Percentiles rank a stretch among this genome's conserved stretches.
Evolutionary conservation across 2,329 filamentous ascomycete species (phyloP).

Genomic region (Penicillium sp.): DNA sequence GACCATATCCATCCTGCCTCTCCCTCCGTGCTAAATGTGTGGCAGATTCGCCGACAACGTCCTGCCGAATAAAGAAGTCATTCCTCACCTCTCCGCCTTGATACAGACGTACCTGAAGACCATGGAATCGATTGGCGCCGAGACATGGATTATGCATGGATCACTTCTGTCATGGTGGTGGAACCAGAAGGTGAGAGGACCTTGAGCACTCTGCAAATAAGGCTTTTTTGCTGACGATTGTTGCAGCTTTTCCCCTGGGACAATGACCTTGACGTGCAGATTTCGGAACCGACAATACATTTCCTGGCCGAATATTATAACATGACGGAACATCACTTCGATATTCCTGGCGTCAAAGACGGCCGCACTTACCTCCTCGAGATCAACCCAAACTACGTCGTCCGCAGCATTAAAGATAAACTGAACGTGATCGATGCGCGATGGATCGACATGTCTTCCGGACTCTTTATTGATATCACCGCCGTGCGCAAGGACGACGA

Average conservation of each 20-base stretch:
- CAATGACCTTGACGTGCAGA: conserved; percentile 57
- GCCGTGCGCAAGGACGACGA: conserved; percentile 49
- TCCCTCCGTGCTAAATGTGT: conserved; percentile 12
- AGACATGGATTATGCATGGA: conserved; percentile 63
- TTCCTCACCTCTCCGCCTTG: conserved; percentile 48
- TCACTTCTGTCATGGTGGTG: conserved; percentile 60
- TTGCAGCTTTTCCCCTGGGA: conserved; percentile 57
- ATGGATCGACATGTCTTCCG: conserved; percentile 58
- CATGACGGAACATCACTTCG: conserved; percentile 55
- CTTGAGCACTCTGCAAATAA: not conserved
- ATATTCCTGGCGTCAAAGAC: conserved; percentile 33
- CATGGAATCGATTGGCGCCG: conserved; percentile 53
- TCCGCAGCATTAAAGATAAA: conserved; percentile 44
- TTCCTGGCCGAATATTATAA: conserved; percentile 58
- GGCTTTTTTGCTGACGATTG: not conserved
- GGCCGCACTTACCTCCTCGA: conserved; percentile 53
- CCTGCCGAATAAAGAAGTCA: conserved; percentile 47
- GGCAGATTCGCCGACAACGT: conserved; percentile 46
- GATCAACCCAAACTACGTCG: conserved; percentile 54
- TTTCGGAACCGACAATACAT: conserved; percentile 52
- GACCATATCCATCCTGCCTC: not conserved
- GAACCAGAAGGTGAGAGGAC: conserved; percentile 47
- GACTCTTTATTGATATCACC: conserved; percentile 60
- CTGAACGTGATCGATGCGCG: conserved; percentile 57
- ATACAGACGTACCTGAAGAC: conserved; percentile 54